These are phyloP conservation scores for Xylaria arbuscula DNA, from an alignment of 2,329 filamentous ascomycete genomes.

Conservation along the genomic window DNA sequence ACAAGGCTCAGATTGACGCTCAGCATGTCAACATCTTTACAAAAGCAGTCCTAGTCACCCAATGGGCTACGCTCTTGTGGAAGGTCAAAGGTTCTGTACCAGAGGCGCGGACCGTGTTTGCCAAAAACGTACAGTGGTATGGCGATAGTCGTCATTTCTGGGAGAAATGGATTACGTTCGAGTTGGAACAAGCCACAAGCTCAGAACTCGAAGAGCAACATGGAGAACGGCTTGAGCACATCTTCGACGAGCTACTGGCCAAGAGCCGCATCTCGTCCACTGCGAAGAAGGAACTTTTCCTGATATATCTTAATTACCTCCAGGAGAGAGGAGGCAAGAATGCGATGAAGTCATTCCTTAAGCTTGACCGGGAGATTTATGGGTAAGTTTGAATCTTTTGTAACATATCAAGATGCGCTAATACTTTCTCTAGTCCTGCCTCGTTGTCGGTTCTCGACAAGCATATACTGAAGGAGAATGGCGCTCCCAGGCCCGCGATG, in stretches of 20 bases:
- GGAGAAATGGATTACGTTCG: conserved; percentile 88
- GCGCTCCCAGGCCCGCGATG: conserved; percentile 56
- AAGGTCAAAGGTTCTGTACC: conserved; percentile 83
- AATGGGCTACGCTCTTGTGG: conserved; percentile 90
- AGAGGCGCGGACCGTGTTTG: conserved; percentile 85
- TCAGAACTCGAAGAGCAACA: conserved; percentile 72
- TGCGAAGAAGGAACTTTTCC: conserved; percentile 78
- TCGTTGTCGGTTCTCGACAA: conserved; percentile 58
- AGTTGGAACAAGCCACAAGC: conserved; percentile 82
- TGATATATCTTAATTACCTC: conserved; percentile 84
- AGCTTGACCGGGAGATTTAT: conserved; percentile 86
- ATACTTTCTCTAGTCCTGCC: conserved; percentile 53
- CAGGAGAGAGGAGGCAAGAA: conserved; percentile 84
- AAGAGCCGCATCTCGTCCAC: conserved; percentile 76
- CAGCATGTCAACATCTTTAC: conserved; percentile 78
- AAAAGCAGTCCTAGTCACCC: conserved; percentile 86
- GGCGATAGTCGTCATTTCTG: conserved; percentile 89
- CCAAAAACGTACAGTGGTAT: conserved; percentile 85
- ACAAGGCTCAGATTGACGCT: conserved; percentile 82
- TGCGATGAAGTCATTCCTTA: conserved; percentile 86
- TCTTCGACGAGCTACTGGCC: conserved; percentile 78
- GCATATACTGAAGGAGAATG: conserved; percentile 59
- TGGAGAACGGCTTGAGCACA: conserved; percentile 79
- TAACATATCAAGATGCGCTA: conserved; percentile 30
- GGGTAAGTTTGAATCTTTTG: conserved; percentile 66